phyloP scores from a whole-genome alignment of 139 green algal species.

The Haematococcus sp. region DNA sequence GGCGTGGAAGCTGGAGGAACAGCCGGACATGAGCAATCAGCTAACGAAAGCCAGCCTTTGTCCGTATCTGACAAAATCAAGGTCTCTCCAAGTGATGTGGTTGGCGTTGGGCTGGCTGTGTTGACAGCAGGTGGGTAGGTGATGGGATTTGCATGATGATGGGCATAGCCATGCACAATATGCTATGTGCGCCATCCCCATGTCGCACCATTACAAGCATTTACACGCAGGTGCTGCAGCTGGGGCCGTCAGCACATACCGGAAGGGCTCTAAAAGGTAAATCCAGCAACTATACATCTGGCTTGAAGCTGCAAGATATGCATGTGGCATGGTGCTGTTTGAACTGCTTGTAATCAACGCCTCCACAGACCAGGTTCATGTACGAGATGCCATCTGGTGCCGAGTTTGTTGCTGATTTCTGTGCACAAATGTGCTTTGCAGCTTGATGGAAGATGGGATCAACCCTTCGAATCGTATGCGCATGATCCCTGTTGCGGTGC shows the following conservation, averaged over 20 bases:
- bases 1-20: too few species aligned
- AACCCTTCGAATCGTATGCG: constrained; percentile 23
- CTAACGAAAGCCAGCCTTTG: too few species aligned
- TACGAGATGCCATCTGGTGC: background rate
- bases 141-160: background rate
- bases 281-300: background rate
- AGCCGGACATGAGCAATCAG: too few species aligned
- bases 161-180: background rate
- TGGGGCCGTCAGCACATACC: constrained; percentile 17
- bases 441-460: constrained; percentile 35
- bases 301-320: background rate
- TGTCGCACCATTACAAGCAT: background rate
- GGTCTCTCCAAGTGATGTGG: constrained; percentile 9
- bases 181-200: background rate
- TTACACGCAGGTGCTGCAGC: constrained; percentile 17
- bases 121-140: background rate
- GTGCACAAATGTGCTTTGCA: background rate
- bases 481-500: constrained; percentile 27
- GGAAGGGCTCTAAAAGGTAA: constrained; percentile 31
- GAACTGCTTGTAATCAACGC: background rate
- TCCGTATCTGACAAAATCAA: constrained; percentile 1
- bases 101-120: background rate
- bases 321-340: background rate
- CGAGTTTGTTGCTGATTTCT: background rate
- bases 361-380: background rate